Conservation (phyloP, 192 early-diverging fungal species). For the Rhizoclosmatium globosum region DNA sequence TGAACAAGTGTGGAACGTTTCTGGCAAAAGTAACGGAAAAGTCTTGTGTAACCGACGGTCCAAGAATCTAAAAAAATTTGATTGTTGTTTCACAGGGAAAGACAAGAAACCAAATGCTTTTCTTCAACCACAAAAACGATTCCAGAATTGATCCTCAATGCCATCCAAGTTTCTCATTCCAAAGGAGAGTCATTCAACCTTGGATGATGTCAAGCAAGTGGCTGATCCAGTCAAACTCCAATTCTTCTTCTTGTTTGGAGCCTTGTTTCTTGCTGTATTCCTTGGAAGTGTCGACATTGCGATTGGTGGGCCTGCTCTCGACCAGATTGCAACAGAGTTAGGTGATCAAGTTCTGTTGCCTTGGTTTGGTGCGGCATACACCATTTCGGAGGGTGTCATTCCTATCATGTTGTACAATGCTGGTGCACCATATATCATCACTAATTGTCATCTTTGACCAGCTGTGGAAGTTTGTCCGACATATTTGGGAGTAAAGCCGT, state of each 20-base stretch:
- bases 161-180: too few relatives aligned
- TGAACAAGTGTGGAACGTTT: too few relatives aligned
- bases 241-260: background rate
- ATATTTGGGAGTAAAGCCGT: constrained; percentile 49
- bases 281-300: constrained; percentile 72
- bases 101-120: too few relatives aligned
- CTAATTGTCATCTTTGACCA: constrained; percentile 40
- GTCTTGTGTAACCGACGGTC: too few relatives aligned
- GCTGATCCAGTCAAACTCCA: too few relatives aligned
- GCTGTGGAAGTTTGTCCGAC: constrained; percentile 30
- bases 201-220: too few relatives aligned
- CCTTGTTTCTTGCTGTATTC: constrained; percentile 53
- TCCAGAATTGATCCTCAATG: too few relatives aligned
- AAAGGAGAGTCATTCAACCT: too few relatives aligned
- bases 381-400: background rate
- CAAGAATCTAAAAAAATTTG: too few relatives aligned
- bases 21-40: too few relatives aligned
- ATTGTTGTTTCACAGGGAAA: too few relatives aligned
- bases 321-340: constrained; percentile 60
- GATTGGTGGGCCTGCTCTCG: constrained; percentile 74
- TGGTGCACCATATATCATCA: background rate
- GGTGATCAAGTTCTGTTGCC: constrained; percentile 63
- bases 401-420: background rate
- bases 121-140: too few relatives aligned
- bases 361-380: constrained; percentile 74